Evolutionary conservation across 1,139 yeast species (phyloP).

Genomic region (Candida labiduridarum): DNA sequence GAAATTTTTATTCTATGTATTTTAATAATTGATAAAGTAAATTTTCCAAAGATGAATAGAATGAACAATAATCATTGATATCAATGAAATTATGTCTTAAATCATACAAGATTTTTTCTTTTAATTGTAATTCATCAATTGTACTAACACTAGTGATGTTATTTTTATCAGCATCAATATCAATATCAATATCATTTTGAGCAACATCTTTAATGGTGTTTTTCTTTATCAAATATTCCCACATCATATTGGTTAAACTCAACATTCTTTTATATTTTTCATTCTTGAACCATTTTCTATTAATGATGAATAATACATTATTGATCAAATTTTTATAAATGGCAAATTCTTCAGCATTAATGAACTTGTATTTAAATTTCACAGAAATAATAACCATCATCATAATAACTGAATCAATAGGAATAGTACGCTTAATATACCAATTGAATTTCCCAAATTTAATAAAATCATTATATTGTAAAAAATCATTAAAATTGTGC

Average conservation of each 20-base stretch:
- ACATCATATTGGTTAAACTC: constrained; percentile 42
- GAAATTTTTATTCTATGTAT: constrained; percentile 27
- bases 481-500: constrained; percentile 58
- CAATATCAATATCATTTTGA: background rate
- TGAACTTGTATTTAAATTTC: constrained; percentile 51
- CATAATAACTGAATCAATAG: constrained; percentile 60
- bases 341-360: constrained; percentile 35
- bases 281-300: constrained; percentile 50
- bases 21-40: constrained; percentile 44
- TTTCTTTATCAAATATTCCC: constrained; percentile 47
- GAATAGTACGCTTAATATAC: constrained; percentile 61
- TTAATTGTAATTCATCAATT: constrained; percentile 34
- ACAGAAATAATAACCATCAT: constrained; percentile 54
- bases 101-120: constrained; percentile 44
- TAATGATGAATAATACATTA: constrained; percentile 45
- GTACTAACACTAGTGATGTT: background rate
- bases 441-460: constrained; percentile 57
- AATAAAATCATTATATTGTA: constrained; percentile 49
- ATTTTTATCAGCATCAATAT: background rate
- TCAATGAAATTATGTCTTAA: constrained; percentile 48
- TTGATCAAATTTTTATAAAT: constrained; percentile 44
- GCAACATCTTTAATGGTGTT: constrained; percentile 14
- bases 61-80: constrained; percentile 49
- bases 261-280: constrained; percentile 51
- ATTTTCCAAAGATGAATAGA: constrained; percentile 45